Conservation (phyloP, 768 basidiomycete species). For the Gymnopilus junonius region DNA sequence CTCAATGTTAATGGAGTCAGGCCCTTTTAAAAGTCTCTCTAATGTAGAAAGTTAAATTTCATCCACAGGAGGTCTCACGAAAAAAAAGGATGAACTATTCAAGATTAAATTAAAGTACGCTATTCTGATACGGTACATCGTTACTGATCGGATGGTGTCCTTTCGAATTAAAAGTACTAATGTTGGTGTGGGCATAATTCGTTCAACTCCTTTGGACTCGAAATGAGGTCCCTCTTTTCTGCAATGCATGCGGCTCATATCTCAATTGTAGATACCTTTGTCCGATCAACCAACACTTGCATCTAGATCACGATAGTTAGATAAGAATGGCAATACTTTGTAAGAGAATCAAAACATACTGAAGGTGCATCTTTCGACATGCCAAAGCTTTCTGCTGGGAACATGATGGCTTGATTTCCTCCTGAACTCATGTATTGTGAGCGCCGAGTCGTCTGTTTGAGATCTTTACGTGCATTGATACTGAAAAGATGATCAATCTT, state of each 20-base stretch:
- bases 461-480: slow-evolving; percentile 16
- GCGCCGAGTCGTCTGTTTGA: slow-evolving; percentile 7
- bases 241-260: not conserved
- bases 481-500: not conserved
- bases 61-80: no score
- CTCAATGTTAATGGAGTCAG: no score
- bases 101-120: not conserved
- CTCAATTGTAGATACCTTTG: not conserved
- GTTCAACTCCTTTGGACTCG: not conserved
- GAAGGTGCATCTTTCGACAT: not conserved
- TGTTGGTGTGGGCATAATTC: no score
- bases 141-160: not conserved
- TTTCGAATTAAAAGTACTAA: not conserved
- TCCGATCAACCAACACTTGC: not conserved
- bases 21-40: no score
- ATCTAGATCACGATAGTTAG: not conserved
- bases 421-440: slow-evolving; percentile 5
- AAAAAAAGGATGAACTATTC: no score
- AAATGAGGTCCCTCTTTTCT: not conserved
- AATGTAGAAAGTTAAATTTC: no score
- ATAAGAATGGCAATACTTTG: not conserved
- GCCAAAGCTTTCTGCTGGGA: slow-evolving; percentile 5
- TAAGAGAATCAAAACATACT: not conserved
- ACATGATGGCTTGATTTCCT: slow-evolving; percentile 13
- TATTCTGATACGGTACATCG: not conserved